Conservation (phyloP, 1,284 basidiomycete genomes). For the Caloboletus inedulis region DNA sequence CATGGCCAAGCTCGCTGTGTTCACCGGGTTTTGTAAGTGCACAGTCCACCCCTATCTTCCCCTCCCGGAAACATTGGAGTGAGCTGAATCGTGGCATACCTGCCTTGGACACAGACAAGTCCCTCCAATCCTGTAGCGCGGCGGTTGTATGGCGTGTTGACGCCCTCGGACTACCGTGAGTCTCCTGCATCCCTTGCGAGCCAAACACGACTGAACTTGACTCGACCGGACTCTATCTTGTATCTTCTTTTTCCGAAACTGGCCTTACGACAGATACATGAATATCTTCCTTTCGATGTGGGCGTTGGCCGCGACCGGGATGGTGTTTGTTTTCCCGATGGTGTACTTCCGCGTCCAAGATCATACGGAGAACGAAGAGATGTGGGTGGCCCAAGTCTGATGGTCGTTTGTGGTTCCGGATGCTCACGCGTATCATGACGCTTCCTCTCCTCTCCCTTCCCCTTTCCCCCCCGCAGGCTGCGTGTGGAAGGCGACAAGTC, state of each 20-base stretch:
- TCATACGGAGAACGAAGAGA: conserved; percentile 27
- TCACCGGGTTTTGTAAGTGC: conserved; percentile 41
- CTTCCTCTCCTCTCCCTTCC: no score
- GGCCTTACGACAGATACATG: conserved; percentile 29
- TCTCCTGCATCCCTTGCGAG: not conserved
- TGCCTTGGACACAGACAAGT: conserved; percentile 30
- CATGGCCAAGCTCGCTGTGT: conserved; percentile 39
- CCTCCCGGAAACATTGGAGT: not conserved
- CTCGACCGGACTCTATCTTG: not conserved
- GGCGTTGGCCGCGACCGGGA: conserved; percentile 31
- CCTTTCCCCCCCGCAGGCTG: not conserved
- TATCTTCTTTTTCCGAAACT: not conserved
- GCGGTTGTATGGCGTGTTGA: conserved; percentile 39
- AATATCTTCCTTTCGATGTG: conserved; percentile 39
- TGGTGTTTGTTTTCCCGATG: conserved; percentile 38
- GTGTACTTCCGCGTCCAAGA: conserved; percentile 36
- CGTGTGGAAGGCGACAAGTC: not conserved
- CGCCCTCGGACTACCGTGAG: conserved; percentile 30
- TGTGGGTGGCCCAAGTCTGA: conserved; percentile 14
- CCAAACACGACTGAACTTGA: not conserved
- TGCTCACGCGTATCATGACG: not conserved
- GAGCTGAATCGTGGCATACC: not conserved
- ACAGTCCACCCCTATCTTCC: no score
- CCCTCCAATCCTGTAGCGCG: conserved; percentile 36
- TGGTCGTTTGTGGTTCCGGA: not conserved